These are phyloP conservation scores for Pseudogymnoascus sp. DNA, from an alignment of 2,329 filamentous ascomycete genomes.

Conservation along the genomic window DNA sequence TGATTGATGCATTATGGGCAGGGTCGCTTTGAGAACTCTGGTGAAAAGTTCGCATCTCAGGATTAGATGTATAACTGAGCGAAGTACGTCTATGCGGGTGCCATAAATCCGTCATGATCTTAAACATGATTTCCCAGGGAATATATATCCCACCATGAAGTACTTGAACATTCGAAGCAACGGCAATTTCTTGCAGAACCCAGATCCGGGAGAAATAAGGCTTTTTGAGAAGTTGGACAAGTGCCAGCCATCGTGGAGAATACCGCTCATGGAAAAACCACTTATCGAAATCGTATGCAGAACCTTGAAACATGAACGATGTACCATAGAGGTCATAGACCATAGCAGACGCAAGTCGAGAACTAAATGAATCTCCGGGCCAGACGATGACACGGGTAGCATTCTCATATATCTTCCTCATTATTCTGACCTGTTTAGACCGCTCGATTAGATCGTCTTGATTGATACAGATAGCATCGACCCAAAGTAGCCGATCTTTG, in stretches of 20 bases:
- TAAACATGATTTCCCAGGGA: slow-evolving; percentile 22
- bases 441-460: slow-evolving; percentile 13
- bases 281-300: not conserved
- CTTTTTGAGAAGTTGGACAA: not conserved
- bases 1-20: not conserved
- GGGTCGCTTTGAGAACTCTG: not conserved
- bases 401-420: slow-evolving; percentile 16
- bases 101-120: not conserved
- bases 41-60: not conserved
- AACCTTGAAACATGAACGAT: not conserved
- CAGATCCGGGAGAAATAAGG: slow-evolving; percentile 8
- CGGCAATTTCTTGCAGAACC: slow-evolving; percentile 15
- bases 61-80: not conserved
- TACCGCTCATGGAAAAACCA: not conserved
- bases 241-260: not conserved
- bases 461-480: slow-evolving; percentile 4
- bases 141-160: slow-evolving; percentile 9
- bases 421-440: slow-evolving; percentile 15
- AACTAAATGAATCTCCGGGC: slow-evolving; percentile 9
- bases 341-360: not conserved
- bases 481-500: not conserved
- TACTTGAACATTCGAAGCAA: slow-evolving; percentile 11
- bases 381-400: slow-evolving; percentile 12
- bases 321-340: not conserved
- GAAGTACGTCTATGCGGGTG: not conserved